These are phyloP conservation scores for Penicillium fimorum DNA, from an alignment of 495 filamentous ascomycete species.

Conservation along the genomic window DNA sequence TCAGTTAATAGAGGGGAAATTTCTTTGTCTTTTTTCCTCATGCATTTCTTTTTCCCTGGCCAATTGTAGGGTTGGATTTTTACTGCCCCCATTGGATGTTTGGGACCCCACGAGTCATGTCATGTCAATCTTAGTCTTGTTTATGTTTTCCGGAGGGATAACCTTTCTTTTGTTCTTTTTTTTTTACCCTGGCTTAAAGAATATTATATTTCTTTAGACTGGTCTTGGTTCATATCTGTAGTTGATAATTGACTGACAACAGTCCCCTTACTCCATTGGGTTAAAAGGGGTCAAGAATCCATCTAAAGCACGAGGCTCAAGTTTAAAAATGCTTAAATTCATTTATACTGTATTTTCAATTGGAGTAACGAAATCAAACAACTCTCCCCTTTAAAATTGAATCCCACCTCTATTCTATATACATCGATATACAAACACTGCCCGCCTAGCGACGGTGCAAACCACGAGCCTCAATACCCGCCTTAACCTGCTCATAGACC, in stretches of 20 bases:
- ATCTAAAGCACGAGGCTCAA: background rate
- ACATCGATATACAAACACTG: conserved; percentile 4
- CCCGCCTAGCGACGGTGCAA: conserved; percentile 33
- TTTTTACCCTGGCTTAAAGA: conserved; percentile 20
- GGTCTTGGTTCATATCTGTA: background rate
- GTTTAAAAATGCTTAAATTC: conserved; percentile 1
- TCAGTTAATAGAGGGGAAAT: conserved; percentile 30
- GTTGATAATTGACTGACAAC: background rate
- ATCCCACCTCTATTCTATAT: background rate
- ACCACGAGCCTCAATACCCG: conserved; percentile 48
- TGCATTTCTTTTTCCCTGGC: conserved; percentile 24
- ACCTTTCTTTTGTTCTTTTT: conserved; percentile 19
- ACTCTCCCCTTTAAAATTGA: background rate
- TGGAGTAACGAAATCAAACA: conserved; percentile 1
- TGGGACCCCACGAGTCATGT: conserved; percentile 43
- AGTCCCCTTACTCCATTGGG: background rate
- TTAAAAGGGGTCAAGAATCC: background rate
- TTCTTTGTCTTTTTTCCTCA: conserved; percentile 25
- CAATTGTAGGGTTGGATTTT: conserved; percentile 28
- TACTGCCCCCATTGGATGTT: conserved; percentile 27
- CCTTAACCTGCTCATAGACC: conserved; percentile 70
- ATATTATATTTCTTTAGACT: conserved; percentile 25
- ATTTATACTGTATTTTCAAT: conserved; percentile 11
- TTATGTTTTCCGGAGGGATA: conserved; percentile 29
- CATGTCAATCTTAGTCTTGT: conserved; percentile 28